Percentiles rank a stretch among this genome's conserved stretches.
These are phyloP conservation scores for Diutina catenulata DNA, from an alignment of 1,139 yeast genomes.

Conservation along the genomic window DNA sequence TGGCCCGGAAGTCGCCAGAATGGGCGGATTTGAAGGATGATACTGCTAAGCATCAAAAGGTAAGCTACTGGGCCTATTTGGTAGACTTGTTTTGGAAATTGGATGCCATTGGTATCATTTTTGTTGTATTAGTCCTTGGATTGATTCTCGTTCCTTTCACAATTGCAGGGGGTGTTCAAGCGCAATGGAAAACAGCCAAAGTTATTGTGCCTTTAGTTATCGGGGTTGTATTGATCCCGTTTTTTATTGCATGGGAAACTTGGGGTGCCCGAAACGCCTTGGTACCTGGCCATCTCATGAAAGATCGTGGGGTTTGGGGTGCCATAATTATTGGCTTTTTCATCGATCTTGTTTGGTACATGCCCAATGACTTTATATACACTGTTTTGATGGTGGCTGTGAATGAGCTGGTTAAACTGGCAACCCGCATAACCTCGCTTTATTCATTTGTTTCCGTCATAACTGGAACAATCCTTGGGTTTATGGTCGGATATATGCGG, in stretches of 20 bases:
- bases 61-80: background rate
- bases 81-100: background rate
- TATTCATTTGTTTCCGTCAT: constrained; percentile 57
- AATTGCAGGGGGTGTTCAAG: constrained; percentile 3
- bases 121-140: constrained; percentile 2
- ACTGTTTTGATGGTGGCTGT: constrained; percentile 54
- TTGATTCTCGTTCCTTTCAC: constrained; percentile 6
- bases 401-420: constrained; percentile 44
- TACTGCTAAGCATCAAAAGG: background rate
- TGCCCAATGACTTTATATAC: constrained; percentile 27
- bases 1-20: constrained; percentile 42
- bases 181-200: constrained; percentile 7
- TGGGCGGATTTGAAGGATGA: constrained; percentile 15
- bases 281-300: background rate
- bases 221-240: constrained; percentile 3
- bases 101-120: constrained; percentile 4
- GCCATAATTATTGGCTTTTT: background rate
- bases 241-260: constrained; percentile 4
- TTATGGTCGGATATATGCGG: background rate
- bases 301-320: constrained; percentile 5
- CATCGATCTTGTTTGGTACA: constrained; percentile 4
- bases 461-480: constrained; percentile 33
- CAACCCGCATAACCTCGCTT: constrained; percentile 52
- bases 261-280: constrained; percentile 1
- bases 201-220: constrained; percentile 4